Conservation (phyloP, 352 stramenopile genomes). For the Phytopythium aichiense region DNA sequence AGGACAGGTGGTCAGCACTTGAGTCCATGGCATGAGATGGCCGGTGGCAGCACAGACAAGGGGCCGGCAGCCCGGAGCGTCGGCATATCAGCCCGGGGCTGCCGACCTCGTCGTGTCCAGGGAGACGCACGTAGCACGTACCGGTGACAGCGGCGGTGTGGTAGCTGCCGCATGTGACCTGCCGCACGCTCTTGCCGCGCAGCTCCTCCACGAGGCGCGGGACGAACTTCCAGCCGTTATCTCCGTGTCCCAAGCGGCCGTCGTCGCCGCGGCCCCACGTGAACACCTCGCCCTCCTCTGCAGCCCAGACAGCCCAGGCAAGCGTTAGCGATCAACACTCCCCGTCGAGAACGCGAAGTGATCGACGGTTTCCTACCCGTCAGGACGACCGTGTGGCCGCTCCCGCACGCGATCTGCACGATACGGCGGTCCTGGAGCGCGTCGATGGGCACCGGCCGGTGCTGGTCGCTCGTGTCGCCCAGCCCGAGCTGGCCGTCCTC, state of each 20-base stretch:
- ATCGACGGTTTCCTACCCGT: conserved; percentile 33
- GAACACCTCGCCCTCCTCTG: conserved; percentile 84
- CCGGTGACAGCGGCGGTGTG: conserved; percentile 93
- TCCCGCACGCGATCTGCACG: conserved; percentile 86
- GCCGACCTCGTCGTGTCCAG: background rate
- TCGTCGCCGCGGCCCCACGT: conserved; percentile 89
- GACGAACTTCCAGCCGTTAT: conserved; percentile 98
- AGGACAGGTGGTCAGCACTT: background rate
- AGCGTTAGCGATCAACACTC: background rate
- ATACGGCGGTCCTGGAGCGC: conserved; percentile 79
- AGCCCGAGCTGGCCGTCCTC: conserved; percentile 86
- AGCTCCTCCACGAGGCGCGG: conserved; percentile 90
- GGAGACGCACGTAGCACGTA: conserved; percentile 7
- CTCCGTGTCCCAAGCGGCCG: conserved; percentile 86
- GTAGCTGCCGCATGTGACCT: conserved; percentile 95
- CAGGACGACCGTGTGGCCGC: conserved; percentile 87
- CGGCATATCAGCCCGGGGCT: background rate
- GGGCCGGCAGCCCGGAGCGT: background rate
- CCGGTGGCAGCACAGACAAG: background rate
- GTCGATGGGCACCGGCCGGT: conserved; percentile 77
- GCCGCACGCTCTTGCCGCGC: conserved; percentile 85
- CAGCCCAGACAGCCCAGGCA: background rate
- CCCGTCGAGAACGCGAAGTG: background rate
- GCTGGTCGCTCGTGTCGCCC: conserved; percentile 86
- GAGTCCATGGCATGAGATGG: background rate